Conservation (phyloP, 1,284 basidiomycete species). For the Cryptococcus floricola region DNA sequence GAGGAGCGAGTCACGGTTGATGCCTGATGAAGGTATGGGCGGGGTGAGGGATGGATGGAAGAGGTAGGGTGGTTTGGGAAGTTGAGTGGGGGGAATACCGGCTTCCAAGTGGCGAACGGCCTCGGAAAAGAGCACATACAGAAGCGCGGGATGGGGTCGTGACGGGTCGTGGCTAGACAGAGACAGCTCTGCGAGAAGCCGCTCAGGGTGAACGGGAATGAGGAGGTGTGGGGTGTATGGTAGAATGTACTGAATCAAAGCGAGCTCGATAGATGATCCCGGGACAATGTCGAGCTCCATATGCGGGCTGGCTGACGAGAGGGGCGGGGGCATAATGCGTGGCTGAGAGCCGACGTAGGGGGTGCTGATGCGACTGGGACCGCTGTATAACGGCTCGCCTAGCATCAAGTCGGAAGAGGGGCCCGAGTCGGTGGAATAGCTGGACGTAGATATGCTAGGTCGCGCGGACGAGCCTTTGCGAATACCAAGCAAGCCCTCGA, state of each 20-base stretch:
- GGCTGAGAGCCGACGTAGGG: background rate
- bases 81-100: slow-evolving; percentile 11
- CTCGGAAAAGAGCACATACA: slow-evolving; percentile 39
- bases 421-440: background rate
- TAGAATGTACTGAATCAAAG: slow-evolving; percentile 27
- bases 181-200: slow-evolving; percentile 28
- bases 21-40: slow-evolving; percentile 3
- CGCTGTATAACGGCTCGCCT: background rate
- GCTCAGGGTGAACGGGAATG: slow-evolving; percentile 32
- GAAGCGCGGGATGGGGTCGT: slow-evolving; percentile 36
- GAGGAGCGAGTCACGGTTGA: slow-evolving; percentile 13
- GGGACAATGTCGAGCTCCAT: slow-evolving; percentile 18
- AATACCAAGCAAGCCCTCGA: slow-evolving; percentile 20
- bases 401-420: background rate
- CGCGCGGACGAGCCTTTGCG: slow-evolving; percentile 9
- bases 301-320: slow-evolving; percentile 3
- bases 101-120: slow-evolving; percentile 24
- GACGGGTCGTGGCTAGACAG: slow-evolving; percentile 12
- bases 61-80: slow-evolving; percentile 7
- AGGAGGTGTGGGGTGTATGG: slow-evolving; percentile 29
- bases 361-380: background rate
- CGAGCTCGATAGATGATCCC: slow-evolving; percentile 22
- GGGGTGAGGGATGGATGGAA: slow-evolving; percentile 10
- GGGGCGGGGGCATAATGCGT: background rate
- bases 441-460: background rate